Evolutionary conservation across 371 early-diverging fungal genomes (phyloP).

Genomic region (Saksenaea oblongispora): DNA sequence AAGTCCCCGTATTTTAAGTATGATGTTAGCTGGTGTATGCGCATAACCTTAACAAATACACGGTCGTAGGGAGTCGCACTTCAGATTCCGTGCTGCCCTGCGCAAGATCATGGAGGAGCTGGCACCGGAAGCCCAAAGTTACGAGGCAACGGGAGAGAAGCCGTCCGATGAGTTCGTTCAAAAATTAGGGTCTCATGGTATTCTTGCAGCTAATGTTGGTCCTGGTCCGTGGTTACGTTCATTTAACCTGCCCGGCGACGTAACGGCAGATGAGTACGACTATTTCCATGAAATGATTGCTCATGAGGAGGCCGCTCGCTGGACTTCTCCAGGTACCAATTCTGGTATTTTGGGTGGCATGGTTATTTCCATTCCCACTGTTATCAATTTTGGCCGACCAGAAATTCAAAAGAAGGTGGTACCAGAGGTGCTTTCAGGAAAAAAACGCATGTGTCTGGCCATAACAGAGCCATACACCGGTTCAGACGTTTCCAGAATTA

Average conservation of each 20-base stretch:
- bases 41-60: conserved; percentile 10
- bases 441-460: conserved; percentile 76
- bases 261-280: conserved; percentile 65
- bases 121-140: conserved; percentile 37
- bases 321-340: conserved; percentile 27
- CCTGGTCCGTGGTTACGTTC: conserved; percentile 49
- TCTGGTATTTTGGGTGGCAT: conserved; percentile 44
- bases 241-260: conserved; percentile 42
- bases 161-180: conserved; percentile 52
- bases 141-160: conserved; percentile 46
- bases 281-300: conserved; percentile 72
- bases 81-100: conserved; percentile 52
- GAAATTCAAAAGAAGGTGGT: conserved; percentile 48
- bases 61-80: conserved; percentile 54
- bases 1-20: conserved; percentile 58
- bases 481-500: conserved; percentile 81
- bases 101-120: conserved; percentile 57
- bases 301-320: conserved; percentile 74
- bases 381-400: conserved; percentile 34
- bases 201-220: conserved; percentile 69
- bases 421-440: conserved; percentile 67
- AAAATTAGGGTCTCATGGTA: conserved; percentile 66
- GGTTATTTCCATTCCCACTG: conserved; percentile 57
- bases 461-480: conserved; percentile 70
- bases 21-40: neutral